These are phyloP conservation scores for Colletotrichum shisoi DNA, from an alignment of 2,329 filamentous ascomycete genomes.

Conservation along the genomic window DNA sequence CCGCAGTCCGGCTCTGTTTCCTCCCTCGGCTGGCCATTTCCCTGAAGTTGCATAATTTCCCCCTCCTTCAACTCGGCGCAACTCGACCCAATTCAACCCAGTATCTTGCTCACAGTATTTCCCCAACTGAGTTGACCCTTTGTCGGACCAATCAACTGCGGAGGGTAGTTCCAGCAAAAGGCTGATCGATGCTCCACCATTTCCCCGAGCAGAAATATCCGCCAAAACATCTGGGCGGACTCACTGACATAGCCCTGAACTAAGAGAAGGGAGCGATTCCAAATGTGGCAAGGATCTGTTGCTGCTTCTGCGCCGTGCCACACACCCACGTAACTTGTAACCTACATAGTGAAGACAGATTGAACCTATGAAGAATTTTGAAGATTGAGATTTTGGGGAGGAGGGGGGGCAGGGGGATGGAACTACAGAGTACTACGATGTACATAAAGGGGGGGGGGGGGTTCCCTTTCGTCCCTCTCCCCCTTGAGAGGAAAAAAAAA, in stretches of 20 bases:
- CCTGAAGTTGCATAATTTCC: slow-evolving; percentile 9
- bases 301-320: background rate
- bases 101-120: slow-evolving; percentile 10
- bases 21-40: slow-evolving; percentile 3
- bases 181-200: slow-evolving; percentile 22
- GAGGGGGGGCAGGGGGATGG: too few relatives aligned
- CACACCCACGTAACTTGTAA: background rate
- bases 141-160: slow-evolving; percentile 12
- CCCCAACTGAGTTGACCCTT: slow-evolving; percentile 8
- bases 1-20: slow-evolving; percentile 9
- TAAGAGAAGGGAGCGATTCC: slow-evolving; percentile 14
- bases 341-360: background rate
- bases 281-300: slow-evolving; percentile 20
- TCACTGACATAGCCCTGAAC: slow-evolving; percentile 20
- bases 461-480: too few relatives aligned
- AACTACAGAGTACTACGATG: too few relatives aligned
- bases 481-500: background rate
- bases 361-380: too few relatives aligned
- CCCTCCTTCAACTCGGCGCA: slow-evolving; percentile 1
- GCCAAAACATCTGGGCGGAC: slow-evolving; percentile 8
- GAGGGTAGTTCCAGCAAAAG: slow-evolving; percentile 7
- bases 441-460: too few relatives aligned
- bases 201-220: slow-evolving; percentile 20
- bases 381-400: too few relatives aligned
- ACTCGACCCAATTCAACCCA: slow-evolving; percentile 10